phyloP scores from a whole-genome alignment of 331 rosid species.

The Prunus yedoensis region DNA sequence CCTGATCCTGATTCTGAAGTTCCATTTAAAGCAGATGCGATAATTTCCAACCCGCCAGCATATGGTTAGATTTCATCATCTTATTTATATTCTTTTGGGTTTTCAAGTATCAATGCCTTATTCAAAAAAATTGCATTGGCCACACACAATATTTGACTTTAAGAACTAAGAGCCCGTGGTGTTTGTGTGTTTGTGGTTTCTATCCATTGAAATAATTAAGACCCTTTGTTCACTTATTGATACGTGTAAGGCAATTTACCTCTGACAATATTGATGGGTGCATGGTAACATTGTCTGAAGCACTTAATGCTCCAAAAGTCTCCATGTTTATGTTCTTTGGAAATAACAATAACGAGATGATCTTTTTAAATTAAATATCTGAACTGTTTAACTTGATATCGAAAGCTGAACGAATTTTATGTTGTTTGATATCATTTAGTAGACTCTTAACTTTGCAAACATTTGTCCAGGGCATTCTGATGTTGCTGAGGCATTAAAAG shows the following conservation, averaged over 20 bases:
- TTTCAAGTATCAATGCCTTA: conserved; percentile 7
- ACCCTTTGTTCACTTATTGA: neutral
- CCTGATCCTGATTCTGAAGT: conserved; percentile 58
- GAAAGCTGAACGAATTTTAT: neutral
- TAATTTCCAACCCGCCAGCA: conserved; percentile 96
- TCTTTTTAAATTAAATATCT: neutral
- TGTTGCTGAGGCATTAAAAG: conserved; percentile 73
- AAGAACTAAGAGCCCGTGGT: neutral
- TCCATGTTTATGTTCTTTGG: neutral
- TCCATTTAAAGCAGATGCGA: conserved; percentile 69
- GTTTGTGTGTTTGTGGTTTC: neutral
- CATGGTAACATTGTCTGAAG: neutral
- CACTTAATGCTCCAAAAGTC: neutral
- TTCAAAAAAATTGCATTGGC: neutral
- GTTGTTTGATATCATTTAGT: conserved; percentile 14
- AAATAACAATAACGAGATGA: neutral
- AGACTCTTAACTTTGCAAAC: conserved; percentile 26
- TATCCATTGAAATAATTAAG: neutral
- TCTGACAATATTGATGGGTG: neutral
- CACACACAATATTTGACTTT: neutral
- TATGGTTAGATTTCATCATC: conserved; percentile 62
- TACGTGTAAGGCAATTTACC: neutral
- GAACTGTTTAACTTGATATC: neutral
- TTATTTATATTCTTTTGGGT: neutral
- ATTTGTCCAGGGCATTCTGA: conserved; percentile 80